A percentile compares a stretch with the other conserved stretches of the same genome.
Conservation (phyloP, 495 filamentous ascomycete species). For the Penicillium cosmopolitanum region DNA sequence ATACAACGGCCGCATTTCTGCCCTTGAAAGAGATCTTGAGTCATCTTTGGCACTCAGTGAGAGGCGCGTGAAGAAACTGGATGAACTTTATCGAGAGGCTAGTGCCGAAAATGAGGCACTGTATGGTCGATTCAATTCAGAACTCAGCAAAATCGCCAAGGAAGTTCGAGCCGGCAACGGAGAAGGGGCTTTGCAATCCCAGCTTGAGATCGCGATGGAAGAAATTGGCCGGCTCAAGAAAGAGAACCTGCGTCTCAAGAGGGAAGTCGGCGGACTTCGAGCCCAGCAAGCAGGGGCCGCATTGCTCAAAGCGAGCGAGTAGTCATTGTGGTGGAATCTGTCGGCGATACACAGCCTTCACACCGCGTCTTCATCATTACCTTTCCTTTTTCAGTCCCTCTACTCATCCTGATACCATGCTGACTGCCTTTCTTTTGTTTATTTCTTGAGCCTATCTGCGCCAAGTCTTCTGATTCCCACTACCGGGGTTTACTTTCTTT, state of each 20-base stretch:
- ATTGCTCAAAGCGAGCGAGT: slow-evolving; percentile 43
- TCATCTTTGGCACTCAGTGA: slow-evolving; percentile 71
- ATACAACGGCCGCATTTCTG: slow-evolving; percentile 61
- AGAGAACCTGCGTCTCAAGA: slow-evolving; percentile 72
- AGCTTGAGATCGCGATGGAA: slow-evolving; percentile 66
- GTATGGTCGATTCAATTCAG: slow-evolving; percentile 90
- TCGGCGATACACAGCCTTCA: slow-evolving; percentile 4
- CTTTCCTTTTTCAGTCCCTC: slow-evolving; percentile 4
- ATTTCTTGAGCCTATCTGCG: slow-evolving; percentile 10
- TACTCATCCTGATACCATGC: slow-evolving; percentile 24
- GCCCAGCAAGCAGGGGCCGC: slow-evolving; percentile 48
- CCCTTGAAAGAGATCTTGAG: slow-evolving; percentile 69
- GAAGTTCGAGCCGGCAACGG: slow-evolving; percentile 73
- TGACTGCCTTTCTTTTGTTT: slow-evolving; percentile 16
- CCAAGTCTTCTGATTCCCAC: slow-evolving; percentile 18
- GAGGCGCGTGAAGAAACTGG: slow-evolving; percentile 77
- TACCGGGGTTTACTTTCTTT: slow-evolving; percentile 17
- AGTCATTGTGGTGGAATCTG: slow-evolving; percentile 1
- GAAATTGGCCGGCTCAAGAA: slow-evolving; percentile 74
- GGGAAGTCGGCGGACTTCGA: slow-evolving; percentile 58
- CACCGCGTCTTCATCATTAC: neutral
- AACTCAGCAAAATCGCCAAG: slow-evolving; percentile 80
- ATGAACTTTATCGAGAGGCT: slow-evolving; percentile 85
- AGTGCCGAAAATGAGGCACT: slow-evolving; percentile 93
- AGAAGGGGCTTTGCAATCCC: slow-evolving; percentile 70